phyloP scores from a whole-genome alignment of 345 rosid genomes.

The Euclidium syriacum region DNA sequence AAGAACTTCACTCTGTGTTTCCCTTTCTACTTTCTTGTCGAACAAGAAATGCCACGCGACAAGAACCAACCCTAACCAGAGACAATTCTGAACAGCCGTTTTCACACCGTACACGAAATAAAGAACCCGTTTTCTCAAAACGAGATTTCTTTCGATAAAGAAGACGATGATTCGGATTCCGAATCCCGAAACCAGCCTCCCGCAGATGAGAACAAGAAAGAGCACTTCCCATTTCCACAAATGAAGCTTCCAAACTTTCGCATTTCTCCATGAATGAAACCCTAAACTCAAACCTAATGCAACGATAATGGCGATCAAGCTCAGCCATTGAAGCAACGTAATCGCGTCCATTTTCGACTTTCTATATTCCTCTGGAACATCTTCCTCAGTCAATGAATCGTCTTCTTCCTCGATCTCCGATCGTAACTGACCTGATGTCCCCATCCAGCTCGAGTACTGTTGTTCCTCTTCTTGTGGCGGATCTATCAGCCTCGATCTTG shows the following conservation, averaged over 20 bases:
- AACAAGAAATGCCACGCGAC: slow-evolving; percentile 60
- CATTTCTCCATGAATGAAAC: slow-evolving; percentile 29
- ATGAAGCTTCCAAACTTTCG: slow-evolving; percentile 41
- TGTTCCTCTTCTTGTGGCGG: slow-evolving; percentile 44
- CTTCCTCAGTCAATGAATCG: slow-evolving; percentile 54
- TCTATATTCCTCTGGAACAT: slow-evolving; percentile 64
- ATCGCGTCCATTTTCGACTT: slow-evolving; percentile 30
- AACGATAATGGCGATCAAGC: slow-evolving; percentile 46
- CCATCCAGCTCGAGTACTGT: slow-evolving; percentile 33
- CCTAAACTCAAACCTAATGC: slow-evolving; percentile 39
- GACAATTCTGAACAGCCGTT: slow-evolving; percentile 78
- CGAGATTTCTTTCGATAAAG: slow-evolving; percentile 71
- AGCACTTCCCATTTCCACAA: slow-evolving; percentile 91
- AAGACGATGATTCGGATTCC: slow-evolving; percentile 68
- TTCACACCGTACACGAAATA: slow-evolving; percentile 82
- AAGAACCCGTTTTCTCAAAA: slow-evolving; percentile 61
- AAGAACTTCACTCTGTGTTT: slow-evolving; percentile 31
- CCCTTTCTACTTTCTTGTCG: slow-evolving; percentile 44
- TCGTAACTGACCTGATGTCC: slow-evolving; percentile 46
- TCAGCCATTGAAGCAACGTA: slow-evolving; percentile 64
- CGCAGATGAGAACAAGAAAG: slow-evolving; percentile 71
- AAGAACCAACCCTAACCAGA: slow-evolving; percentile 72
- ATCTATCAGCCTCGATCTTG: slow-evolving; percentile 73
- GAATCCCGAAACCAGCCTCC: slow-evolving; percentile 77
- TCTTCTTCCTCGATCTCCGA: slow-evolving; percentile 73